phyloP scores from a whole-genome alignment of 768 basidiomycete genomes.

The Suillus plorans region DNA sequence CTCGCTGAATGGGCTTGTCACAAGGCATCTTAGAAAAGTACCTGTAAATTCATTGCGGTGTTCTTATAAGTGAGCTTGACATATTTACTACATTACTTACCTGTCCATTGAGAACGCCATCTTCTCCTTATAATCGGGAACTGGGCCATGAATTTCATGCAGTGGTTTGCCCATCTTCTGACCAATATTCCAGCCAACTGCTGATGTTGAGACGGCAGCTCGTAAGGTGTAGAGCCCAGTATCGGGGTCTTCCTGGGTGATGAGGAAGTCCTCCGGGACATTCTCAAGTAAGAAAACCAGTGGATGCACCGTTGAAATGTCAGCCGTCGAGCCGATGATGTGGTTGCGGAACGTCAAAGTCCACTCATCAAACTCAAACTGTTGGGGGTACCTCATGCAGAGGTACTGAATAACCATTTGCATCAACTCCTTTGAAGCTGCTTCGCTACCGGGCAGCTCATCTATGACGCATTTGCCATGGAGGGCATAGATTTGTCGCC shows the following conservation, averaged over 20 bases:
- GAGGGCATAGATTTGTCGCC: conserved; percentile 37
- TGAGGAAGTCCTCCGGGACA: conserved; percentile 52
- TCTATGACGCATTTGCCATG: conserved; percentile 45
- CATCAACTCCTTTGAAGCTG: conserved; percentile 51
- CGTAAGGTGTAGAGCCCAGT: conserved; percentile 45
- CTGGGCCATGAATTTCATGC: conserved; percentile 45
- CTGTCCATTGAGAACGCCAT: conserved; percentile 50
- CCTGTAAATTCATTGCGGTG: conserved; percentile 21
- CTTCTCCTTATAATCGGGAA: conserved; percentile 51
- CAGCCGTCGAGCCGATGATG: conserved; percentile 36
- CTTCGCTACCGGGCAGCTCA: conserved; percentile 47
- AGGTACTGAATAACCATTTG: conserved; percentile 58
- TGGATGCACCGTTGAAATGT: conserved; percentile 33
- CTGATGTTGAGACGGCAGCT: conserved; percentile 47
- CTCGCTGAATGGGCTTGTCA: conserved; percentile 51
- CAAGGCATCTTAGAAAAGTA: conserved; percentile 48
- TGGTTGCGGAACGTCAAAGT: conserved; percentile 41
- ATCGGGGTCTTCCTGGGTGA: conserved; percentile 40
- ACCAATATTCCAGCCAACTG: conserved; percentile 48
- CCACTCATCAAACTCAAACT: conserved; percentile 40
- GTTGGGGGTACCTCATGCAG: conserved; percentile 54
- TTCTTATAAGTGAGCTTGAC: neutral
- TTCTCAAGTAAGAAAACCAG: conserved; percentile 47
- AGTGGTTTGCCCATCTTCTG: conserved; percentile 49
- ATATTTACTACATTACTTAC: conserved; percentile 23